Conservation (phyloP, 139 green algal species). For the Tetraselmis chui region DNA sequence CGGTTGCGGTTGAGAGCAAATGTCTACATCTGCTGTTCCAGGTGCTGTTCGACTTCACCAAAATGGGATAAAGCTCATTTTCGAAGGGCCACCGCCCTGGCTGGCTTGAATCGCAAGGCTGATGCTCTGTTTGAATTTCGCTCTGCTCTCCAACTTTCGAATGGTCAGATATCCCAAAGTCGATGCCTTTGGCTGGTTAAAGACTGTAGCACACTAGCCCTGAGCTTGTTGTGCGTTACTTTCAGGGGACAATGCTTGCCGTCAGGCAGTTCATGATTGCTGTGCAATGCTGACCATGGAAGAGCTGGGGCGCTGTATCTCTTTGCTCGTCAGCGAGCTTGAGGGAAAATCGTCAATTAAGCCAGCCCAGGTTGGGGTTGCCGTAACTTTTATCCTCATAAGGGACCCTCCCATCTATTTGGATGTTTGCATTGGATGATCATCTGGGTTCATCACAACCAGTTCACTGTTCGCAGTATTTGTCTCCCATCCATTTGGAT, state of each 20-base stretch:
- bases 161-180: neutral
- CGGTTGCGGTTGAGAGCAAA: no score
- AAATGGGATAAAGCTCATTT: neutral
- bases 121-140: neutral
- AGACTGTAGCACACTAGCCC: neutral
- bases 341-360: neutral
- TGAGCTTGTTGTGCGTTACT: neutral
- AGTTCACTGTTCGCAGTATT: no score
- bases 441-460: no score
- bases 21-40: no score
- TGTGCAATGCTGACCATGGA: neutral
- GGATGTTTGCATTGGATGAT: no score
- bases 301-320: neutral
- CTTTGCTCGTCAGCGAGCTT: neutral
- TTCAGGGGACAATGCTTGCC: neutral
- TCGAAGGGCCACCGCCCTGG: neutral
- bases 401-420: no score
- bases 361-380: neutral
- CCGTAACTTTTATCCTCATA: no score
- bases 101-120: neutral
- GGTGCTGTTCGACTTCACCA: neutral
- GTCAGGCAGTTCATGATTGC: neutral
- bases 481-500: no score
- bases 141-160: neutral
- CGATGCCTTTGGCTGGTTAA: no score